Evolutionary conservation across 73 alveolate species (phyloP), one percentile per base, ranked within the genome.

Genomic region (Durusdinium trenchii): DNA sequence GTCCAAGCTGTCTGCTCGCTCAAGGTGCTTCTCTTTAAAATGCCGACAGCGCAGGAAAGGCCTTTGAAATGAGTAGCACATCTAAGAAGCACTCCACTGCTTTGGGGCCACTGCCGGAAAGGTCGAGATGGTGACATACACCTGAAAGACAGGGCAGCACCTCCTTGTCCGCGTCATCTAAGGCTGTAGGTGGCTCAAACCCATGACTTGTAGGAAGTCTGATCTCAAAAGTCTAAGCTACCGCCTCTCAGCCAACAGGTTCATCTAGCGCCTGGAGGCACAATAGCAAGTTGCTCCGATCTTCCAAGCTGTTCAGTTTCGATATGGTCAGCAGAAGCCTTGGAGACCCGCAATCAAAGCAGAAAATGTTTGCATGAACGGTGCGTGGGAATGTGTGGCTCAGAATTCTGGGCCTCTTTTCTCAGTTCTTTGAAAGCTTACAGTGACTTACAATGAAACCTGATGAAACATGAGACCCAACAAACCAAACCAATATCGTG

Each of bases 251-350:
- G n/a, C n/a, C n/a, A n/a, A n/a, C n/a, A n/a, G n/a, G n/a, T n/a
- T n/a, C n/a, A n/a, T n/a, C n/a, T n/a, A 5, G 40, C 78, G 76
- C 94, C 94, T 84, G 94, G 71, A 84, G 75, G 52, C 94, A 84
- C 36, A 84, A 40, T 52, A 84, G 76, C 94, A 84, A 26, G 94
- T 84, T 84, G 94, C 76, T 36, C 40, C 94, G 94, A 84, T 84
- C 94, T 10, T 84, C 94, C 54, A 84, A 84, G 94, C 75, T 51
- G 76, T 75, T 51, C 7, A 84, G 94, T 38, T 84, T 84, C 48
- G 94, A 84, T 18, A 84, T 51, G 75, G 94, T 84, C 36, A 84
- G 76, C 75, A 84, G 10, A 35, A 84, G 36, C 94, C 94, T 84
- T 57, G 12, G 69, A 57, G 32, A 23, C 69, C 69, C 12, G 23